These are phyloP conservation scores for Dissophora globulifera DNA, from an alignment of 192 early-diverging fungal genomes.

Conservation along the genomic window DNA sequence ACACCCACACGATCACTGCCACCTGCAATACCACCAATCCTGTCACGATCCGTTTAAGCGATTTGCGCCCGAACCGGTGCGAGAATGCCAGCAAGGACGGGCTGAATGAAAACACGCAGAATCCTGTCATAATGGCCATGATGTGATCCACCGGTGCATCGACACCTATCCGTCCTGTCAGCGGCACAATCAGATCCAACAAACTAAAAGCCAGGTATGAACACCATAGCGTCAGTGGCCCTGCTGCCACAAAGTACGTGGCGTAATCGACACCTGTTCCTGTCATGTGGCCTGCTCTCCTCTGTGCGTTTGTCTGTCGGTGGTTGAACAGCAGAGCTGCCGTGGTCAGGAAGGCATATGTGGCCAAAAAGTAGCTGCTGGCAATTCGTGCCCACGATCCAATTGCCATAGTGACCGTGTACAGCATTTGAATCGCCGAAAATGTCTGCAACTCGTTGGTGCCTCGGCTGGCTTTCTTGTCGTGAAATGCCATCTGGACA, in stretches of 20 bases:
- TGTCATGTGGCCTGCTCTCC: neutral
- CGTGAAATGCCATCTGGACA: constrained; percentile 49
- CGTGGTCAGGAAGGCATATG: constrained; percentile 43
- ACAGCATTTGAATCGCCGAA: constrained; percentile 17
- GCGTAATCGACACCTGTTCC: constrained; percentile 13
- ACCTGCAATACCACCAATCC: constrained; percentile 49
- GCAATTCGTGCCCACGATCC: constrained; percentile 51
- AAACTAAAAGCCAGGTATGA: constrained; percentile 54
- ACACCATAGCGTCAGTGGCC: constrained; percentile 41
- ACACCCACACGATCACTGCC: constrained; percentile 35
- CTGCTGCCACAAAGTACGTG: constrained; percentile 49
- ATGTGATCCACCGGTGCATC: constrained; percentile 74
- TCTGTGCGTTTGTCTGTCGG: neutral
- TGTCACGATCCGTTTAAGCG: constrained; percentile 34
- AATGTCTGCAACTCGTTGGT: constrained; percentile 26
- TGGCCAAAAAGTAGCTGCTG: constrained; percentile 59
- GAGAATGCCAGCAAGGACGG: constrained; percentile 63
- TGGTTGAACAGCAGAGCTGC: constrained; percentile 48
- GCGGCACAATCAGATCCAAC: constrained; percentile 73
- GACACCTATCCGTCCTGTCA: constrained; percentile 74
- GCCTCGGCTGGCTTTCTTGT: constrained; percentile 3
- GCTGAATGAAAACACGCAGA: constrained; percentile 53
- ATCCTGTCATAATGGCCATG: constrained; percentile 65
- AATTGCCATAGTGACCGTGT: constrained; percentile 7
- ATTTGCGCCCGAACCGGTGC: constrained; percentile 58